These are phyloP conservation scores for Pyrus betulifolia DNA, from an alignment of 306 rosid species.

Conservation along the genomic window DNA sequence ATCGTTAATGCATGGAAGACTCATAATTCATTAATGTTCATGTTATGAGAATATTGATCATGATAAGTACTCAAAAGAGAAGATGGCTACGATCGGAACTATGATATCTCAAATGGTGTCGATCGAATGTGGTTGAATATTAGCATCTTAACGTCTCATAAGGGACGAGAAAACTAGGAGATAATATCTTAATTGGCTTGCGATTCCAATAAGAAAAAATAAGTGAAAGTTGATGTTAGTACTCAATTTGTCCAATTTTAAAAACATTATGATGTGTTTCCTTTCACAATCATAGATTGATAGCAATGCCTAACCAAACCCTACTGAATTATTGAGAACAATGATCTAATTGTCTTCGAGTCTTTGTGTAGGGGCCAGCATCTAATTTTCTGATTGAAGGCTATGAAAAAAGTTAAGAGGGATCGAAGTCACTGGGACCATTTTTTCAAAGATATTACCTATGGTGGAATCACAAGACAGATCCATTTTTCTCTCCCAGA, in stretches of 20 bases:
- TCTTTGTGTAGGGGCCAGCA: constrained; percentile 13
- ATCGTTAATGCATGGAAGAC: too few relatives aligned
- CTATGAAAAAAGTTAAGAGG: background rate
- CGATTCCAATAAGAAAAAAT: background rate
- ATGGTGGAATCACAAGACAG: background rate
- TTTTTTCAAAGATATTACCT: background rate
- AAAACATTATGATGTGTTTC: background rate
- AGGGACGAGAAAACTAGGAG: too few relatives aligned
- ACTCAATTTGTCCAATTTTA: background rate
- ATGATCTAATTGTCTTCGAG: background rate
- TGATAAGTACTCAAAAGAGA: background rate
- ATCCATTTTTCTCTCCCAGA: background rate
- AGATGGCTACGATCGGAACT: too few relatives aligned
- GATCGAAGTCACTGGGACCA: background rate
- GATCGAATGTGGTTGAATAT: background rate
- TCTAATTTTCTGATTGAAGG: background rate
- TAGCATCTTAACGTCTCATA: background rate
- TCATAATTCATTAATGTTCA: too few relatives aligned
- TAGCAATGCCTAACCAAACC: background rate
- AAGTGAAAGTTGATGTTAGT: background rate
- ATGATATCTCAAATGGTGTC: background rate
- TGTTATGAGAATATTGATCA: too few relatives aligned
- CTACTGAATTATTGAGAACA: constrained; percentile 14
- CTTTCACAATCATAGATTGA: background rate
- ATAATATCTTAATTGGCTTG: background rate